These are phyloP conservation scores for Haplosporangium sp. DNA, from an alignment of 371 early-diverging fungal species.

Conservation along the genomic window DNA sequence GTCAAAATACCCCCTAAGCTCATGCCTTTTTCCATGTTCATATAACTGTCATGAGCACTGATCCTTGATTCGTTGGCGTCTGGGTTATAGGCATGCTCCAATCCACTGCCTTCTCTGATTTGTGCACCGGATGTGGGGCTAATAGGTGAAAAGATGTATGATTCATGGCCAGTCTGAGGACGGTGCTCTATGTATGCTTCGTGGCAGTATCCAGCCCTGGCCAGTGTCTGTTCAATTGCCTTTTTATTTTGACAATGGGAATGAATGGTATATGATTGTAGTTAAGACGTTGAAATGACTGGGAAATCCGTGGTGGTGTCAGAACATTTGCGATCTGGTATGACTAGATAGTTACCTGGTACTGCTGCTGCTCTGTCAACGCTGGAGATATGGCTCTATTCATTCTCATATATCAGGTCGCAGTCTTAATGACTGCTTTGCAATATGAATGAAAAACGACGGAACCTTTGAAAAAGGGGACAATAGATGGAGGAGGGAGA, in stretches of 20 bases:
- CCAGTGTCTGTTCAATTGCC: constrained; percentile 34
- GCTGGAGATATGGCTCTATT: background rate
- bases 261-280: no score
- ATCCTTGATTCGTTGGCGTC: no score
- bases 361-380: constrained; percentile 35
- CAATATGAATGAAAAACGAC: background rate
- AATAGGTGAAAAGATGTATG: constrained; percentile 23
- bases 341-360: constrained; percentile 10
- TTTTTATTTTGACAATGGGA: background rate
- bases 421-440: background rate
- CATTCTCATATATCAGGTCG: no score
- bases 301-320: background rate
- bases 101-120: background rate
- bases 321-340: background rate
- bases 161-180: constrained; percentile 29
- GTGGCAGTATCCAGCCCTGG: constrained; percentile 47
- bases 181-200: constrained; percentile 41
- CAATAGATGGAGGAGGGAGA: background rate
- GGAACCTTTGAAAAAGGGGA: background rate
- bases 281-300: background rate
- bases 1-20: constrained; percentile 5
- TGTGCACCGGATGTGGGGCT: constrained; percentile 2
- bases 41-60: no score
- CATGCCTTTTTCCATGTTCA: background rate
- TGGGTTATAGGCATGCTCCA: constrained; percentile 5